A percentile compares a stretch with the other conserved stretches of the same genome.
phyloP scores from a whole-genome alignment of 1,284 basidiomycete genomes.

The Leccinum pachyderme region DNA sequence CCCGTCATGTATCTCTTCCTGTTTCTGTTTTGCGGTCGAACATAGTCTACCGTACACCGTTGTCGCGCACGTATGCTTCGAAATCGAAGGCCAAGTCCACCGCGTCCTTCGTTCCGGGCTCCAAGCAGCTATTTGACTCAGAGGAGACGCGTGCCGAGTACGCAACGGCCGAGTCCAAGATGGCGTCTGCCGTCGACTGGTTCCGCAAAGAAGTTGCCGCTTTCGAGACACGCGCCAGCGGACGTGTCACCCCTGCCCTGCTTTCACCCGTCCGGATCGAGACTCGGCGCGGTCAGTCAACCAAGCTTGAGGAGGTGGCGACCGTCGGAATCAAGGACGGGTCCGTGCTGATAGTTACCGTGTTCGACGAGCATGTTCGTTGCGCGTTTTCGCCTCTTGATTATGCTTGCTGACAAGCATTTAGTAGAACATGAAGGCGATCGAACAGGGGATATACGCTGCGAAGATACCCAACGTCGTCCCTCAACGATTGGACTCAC shows the following conservation, averaged over 20 bases:
- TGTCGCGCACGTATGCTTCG: conserved; percentile 30
- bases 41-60: not conserved
- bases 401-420: conserved; percentile 4
- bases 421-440: conserved; percentile 66
- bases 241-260: conserved; percentile 69
- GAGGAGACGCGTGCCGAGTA: conserved; percentile 52
- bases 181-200: conserved; percentile 63
- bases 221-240: conserved; percentile 67
- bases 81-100: conserved; percentile 45
- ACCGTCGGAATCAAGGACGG: conserved; percentile 79
- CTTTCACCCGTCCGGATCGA: conserved; percentile 67
- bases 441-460: conserved; percentile 69
- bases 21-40: not conserved
- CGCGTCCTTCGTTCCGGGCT: conserved; percentile 52
- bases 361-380: conserved; percentile 75
- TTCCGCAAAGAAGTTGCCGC: conserved; percentile 67
- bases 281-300: conserved; percentile 38
- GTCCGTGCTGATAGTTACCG: conserved; percentile 63
- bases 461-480: conserved; percentile 68
- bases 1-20: not conserved
- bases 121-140: conserved; percentile 52
- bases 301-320: conserved; percentile 64
- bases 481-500: conserved; percentile 64
- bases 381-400: conserved; percentile 22
- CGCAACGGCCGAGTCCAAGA: conserved; percentile 56